Conservation (phyloP, 2,329 filamentous ascomycete genomes). For the Cyphellophora europaea region DNA sequence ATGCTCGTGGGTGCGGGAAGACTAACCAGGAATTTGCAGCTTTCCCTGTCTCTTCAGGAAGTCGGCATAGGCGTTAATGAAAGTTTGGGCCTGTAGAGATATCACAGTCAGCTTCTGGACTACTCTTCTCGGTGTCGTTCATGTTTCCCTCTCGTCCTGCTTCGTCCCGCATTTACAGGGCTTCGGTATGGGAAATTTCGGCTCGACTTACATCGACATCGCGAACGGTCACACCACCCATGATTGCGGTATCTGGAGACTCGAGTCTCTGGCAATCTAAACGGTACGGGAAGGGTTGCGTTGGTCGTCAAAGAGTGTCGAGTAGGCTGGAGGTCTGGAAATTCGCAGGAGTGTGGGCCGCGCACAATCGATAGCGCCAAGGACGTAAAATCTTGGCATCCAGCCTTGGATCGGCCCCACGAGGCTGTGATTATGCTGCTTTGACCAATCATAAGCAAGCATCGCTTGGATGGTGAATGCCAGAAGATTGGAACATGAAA, state of each 20-base stretch:
- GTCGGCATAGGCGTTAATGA: constrained; percentile 58
- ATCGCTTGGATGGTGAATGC: too few species aligned
- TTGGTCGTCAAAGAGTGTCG: too few species aligned
- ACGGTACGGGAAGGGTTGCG: background rate
- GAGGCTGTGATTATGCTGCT: too few species aligned
- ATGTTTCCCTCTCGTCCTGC: background rate
- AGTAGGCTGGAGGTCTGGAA: too few species aligned
- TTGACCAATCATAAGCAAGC: too few species aligned
- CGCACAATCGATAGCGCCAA: too few species aligned
- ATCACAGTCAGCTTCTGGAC: constrained; percentile 8
- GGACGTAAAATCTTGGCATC: too few species aligned
- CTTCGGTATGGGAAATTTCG: background rate
- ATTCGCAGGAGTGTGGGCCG: too few species aligned
- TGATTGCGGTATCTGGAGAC: constrained; percentile 40
- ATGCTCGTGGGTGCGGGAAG: too few species aligned
- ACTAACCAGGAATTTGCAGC: constrained; percentile 59
- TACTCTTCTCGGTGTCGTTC: constrained; percentile 3
- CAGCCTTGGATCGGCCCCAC: too few species aligned
- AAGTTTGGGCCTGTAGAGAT: constrained; percentile 51
- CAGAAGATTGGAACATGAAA: too few species aligned
- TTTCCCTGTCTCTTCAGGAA: constrained; percentile 65
- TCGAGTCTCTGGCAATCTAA: constrained; percentile 11
- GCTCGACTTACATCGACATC: constrained; percentile 56
- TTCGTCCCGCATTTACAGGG: constrained; percentile 1
- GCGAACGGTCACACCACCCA: constrained; percentile 59